Base-by-base conservation (phyloP, 2,329 filamentous ascomycete species). In the Cladophialophora yegresii region DNA sequence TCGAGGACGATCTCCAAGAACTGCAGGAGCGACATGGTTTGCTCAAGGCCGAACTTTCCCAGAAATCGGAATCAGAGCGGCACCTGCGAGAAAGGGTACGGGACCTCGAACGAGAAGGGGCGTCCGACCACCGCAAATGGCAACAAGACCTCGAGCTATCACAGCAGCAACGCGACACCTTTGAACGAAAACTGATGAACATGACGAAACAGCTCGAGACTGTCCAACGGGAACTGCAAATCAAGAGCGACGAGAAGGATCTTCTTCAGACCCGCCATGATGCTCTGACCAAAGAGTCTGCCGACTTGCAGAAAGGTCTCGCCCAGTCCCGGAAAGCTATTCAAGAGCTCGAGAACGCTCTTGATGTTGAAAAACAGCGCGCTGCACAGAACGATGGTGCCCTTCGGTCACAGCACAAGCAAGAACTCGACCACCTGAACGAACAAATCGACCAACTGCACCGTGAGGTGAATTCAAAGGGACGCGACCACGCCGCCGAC, bases 231-330 rank as follows among this genome's bases (percentile, higher is more conserved):
- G 88, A 91, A 26, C 75, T 90, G 1, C 79, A 85, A 66, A 77
- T 82, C 63, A 82, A 82, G 56, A 78, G 80, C 0, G 80, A 82
- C 43, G 89, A 91, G 74, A 92, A 90, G 74, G 84, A 87, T 58
- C 76, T 90, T 12, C 78, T 92, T 20, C 88, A 91, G 72, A 84
- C 81, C 53, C 87, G 89, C 3, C 86, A 92, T 71, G 86, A 91
- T 68, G 81, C 87, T 4, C 76, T 92, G 28, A 85, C 84, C 0
- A 82, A 80, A 40, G 89, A 93, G 74, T 89, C 87, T 1, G 79
- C 82, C 4, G 80, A 85, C n/a, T 77, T 92, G 12, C 88, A 91
- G 72, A 81, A 81, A 28, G 88, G 92, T 53, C 77, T 91, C 3
- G 74, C 81, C 12, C 78, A 75, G 61, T 75, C 79, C 20, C 79